These are phyloP conservation scores for Cryphonectria radicalis DNA, from an alignment of 2,329 filamentous ascomycete genomes.

Conservation along the genomic window DNA sequence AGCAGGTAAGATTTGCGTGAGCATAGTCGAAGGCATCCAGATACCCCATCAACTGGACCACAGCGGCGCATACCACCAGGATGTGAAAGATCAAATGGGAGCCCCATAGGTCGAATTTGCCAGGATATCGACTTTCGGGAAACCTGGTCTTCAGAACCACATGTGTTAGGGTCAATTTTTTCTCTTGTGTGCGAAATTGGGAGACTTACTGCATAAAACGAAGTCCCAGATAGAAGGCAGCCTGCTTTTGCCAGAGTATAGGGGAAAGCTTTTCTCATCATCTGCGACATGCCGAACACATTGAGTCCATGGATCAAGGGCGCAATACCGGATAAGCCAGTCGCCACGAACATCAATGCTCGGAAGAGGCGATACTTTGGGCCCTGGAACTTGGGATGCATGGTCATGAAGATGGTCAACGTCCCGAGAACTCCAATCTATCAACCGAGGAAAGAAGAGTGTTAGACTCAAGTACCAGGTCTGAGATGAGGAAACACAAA, in stretches of 20 bases:
- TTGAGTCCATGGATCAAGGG: slow-evolving; percentile 26
- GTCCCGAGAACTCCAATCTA: slow-evolving; percentile 31
- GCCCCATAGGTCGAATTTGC: slow-evolving; percentile 22
- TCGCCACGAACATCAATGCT: slow-evolving; percentile 26
- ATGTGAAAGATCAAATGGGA: slow-evolving; percentile 28
- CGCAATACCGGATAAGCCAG: slow-evolving; percentile 26
- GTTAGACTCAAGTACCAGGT: slow-evolving; percentile 10
- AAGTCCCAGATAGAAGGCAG: slow-evolving; percentile 27
- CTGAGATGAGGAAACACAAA: slow-evolving; percentile 1
- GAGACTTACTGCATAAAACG: slow-evolving; percentile 27
- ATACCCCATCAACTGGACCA: slow-evolving; percentile 33
- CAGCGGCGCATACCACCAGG: slow-evolving; percentile 33
- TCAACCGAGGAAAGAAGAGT: slow-evolving; percentile 11
- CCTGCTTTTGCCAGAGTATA: slow-evolving; percentile 26
- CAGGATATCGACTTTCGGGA: slow-evolving; percentile 27
- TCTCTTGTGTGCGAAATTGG: slow-evolving; percentile 22
- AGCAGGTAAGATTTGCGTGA: slow-evolving; percentile 29
- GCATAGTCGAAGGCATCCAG: slow-evolving; percentile 25
- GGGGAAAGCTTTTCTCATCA: slow-evolving; percentile 31
- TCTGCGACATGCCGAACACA: slow-evolving; percentile 22
- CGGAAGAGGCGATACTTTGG: slow-evolving; percentile 26
- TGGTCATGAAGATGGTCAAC: slow-evolving; percentile 23
- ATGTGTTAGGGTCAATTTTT: slow-evolving; percentile 29
- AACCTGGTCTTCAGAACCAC: slow-evolving; percentile 28
- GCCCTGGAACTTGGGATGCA: slow-evolving; percentile 28